Base-by-base conservation (phyloP, 495 filamentous ascomycete genomes). In the Aeminium ludgeri region DNA sequence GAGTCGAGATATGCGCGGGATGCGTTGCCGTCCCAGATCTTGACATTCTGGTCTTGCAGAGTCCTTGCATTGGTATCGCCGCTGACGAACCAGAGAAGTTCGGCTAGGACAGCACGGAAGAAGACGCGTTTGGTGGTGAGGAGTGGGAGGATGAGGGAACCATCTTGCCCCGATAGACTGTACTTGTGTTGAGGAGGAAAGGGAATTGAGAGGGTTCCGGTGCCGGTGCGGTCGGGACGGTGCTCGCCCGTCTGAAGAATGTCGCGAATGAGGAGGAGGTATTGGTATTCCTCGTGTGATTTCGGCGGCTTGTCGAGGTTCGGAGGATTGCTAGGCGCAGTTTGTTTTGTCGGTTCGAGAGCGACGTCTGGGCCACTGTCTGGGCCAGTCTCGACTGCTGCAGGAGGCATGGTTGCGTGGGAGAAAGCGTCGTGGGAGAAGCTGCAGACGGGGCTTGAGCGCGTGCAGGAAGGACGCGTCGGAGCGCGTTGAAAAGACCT, bases 21-120 rank as follows among this genome's bases (percentile, higher is more conserved):
- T 43, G 87, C 89, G 56, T 97, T 96, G 55, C 82, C 84, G 60
- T 97, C 89, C 89, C 89, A 97, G 64, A 97, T 96, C 59, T 91
- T 92, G 52, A 96, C 73, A 10, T 83, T 82, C 10, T 76, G 72
- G 8, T 70, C 70, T 33, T 71, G 76, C 17, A 96, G 77, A 0
- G 84, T 65, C 2, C 68, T 51, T 0, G 81, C 80, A 3, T 82
- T 86, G 1, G 89, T 96, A 43, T 60, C 68, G 55, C 84, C 86
- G 20, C 69, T 66, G 54, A 97, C 74, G 64, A 97, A 96, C 89
- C 89, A 97, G 51, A 97, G 80, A 13, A 97, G 81, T 57, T 97
- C 89, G 51, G 78, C 80, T 52, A 96, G 66, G 30, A 97, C 76
- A 56, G 86, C 89, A 45, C 82, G 82, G 25, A 80, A 69, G 69